These are phyloP conservation scores for Asterochloris erici DNA, from an alignment of 139 green algal species.

Conservation along the genomic window DNA sequence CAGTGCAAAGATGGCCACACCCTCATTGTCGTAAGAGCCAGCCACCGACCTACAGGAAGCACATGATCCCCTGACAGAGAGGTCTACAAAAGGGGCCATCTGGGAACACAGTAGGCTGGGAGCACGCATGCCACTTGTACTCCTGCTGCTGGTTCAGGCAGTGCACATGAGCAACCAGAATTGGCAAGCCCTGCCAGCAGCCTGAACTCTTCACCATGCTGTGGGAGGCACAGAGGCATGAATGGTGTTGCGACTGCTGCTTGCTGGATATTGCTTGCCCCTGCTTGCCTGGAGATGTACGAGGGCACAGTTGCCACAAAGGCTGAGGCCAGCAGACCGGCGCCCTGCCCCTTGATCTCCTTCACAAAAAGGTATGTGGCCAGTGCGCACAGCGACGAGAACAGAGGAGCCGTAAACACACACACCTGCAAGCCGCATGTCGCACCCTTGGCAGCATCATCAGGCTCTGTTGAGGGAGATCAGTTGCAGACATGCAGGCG, in stretches of 20 bases:
- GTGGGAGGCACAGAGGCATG: too few relatives aligned
- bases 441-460: not conserved
- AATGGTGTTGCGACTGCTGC: too few relatives aligned
- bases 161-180: too few relatives aligned
- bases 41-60: conserved; percentile 58
- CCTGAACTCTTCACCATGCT: too few relatives aligned
- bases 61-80: too few relatives aligned
- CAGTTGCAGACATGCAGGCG: not conserved
- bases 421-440: conserved; percentile 67
- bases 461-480: not conserved
- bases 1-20: conserved; percentile 94
- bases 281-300: conserved; percentile 68
- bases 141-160: too few relatives aligned
- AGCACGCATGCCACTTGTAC: too few relatives aligned
- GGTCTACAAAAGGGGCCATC: too few relatives aligned
- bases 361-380: conserved; percentile 84
- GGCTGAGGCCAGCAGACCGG: conserved; percentile 80
- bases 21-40: conserved; percentile 87
- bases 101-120: too few relatives aligned
- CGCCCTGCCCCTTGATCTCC: conserved; percentile 67
- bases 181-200: too few relatives aligned
- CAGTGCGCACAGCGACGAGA: conserved; percentile 82
- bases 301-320: conserved; percentile 85
- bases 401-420: conserved; percentile 93
- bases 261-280: too few relatives aligned